Percentiles rank a stretch among this genome's conserved stretches.
These are phyloP conservation scores for Angomonas desouzai DNA, from an alignment of 208 protist species.

Conservation along the genomic window DNA sequence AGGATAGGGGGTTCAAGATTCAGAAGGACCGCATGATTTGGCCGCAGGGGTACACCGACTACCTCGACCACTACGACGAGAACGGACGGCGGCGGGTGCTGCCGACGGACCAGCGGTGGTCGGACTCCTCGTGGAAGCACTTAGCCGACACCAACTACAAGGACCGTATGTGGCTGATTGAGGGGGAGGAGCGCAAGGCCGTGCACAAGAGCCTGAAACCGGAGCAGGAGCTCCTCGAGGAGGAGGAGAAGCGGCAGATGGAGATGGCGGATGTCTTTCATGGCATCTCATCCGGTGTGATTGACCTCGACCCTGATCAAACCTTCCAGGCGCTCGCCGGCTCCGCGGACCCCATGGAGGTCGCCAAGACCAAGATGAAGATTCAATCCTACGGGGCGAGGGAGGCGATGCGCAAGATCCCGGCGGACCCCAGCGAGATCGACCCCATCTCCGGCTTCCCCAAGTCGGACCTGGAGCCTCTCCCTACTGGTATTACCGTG, in stretches of 20 bases:
- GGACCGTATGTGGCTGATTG: conserved; percentile 89
- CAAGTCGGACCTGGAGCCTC: conserved; percentile 63
- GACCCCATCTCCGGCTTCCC: conserved; percentile 80
- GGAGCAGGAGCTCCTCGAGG: conserved; percentile 50
- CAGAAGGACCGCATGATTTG: conserved; percentile 90
- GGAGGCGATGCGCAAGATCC: conserved; percentile 42
- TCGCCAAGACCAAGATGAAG: conserved; percentile 85
- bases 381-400: conserved; percentile 75
- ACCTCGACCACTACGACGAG: conserved; percentile 89
- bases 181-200: conserved; percentile 81
- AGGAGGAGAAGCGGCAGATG: conserved; percentile 75
- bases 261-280: conserved; percentile 81
- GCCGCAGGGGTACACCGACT: conserved; percentile 89
- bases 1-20: conserved; percentile 82
- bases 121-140: conserved; percentile 88
- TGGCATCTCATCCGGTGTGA: conserved; percentile 66
- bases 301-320: conserved; percentile 85
- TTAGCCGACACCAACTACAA: conserved; percentile 82
- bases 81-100: conserved; percentile 77
- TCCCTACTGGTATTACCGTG: conserved; percentile 79
- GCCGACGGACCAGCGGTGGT: conserved; percentile 84
- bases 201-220: conserved; percentile 76
- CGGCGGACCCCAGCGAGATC: conserved; percentile 24
- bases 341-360: conserved; percentile 76
- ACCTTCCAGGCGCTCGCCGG: conserved; percentile 82